Conservation (phyloP, 305 asterid genomes). For the Fraxinus albicans region DNA sequence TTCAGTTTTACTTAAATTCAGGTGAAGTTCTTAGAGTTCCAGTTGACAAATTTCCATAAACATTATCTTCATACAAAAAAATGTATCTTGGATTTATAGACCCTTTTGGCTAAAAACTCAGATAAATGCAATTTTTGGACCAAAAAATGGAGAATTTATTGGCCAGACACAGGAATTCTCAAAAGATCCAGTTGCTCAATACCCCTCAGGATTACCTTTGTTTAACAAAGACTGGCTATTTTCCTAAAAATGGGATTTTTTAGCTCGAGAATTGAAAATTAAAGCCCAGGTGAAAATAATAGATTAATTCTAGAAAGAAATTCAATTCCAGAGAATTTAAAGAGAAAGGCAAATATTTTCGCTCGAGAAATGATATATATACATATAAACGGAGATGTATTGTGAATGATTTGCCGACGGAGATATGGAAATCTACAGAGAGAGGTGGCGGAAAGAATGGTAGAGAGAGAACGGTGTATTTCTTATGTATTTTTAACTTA, state of each 20-base stretch:
- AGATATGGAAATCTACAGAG: not conserved
- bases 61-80: not conserved
- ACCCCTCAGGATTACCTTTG: constrained; percentile 13
- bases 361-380: not conserved
- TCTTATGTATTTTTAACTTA: not conserved
- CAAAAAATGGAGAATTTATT: constrained; percentile 6
- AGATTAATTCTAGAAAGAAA: not conserved
- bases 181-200: constrained; percentile 22
- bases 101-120: constrained; percentile 9
- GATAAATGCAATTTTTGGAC: constrained; percentile 4
- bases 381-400: not conserved
- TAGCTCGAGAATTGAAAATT: not conserved
- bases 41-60: constrained; percentile 10
- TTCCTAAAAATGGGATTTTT: not conserved
- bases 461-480: not conserved
- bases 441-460: not conserved
- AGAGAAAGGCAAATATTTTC: not conserved
- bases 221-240: constrained; percentile 14
- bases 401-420: not conserved
- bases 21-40: constrained; percentile 28
- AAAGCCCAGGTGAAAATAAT: not conserved
- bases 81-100: not conserved
- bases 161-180: constrained; percentile 12
- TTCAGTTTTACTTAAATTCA: not conserved
- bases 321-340: not conserved